Percentiles rank a stretch among this genome's conserved stretches.
Evolutionary conservation across 805 yeast genomes (phyloP).

Genomic region (Candida lessepsii): DNA sequence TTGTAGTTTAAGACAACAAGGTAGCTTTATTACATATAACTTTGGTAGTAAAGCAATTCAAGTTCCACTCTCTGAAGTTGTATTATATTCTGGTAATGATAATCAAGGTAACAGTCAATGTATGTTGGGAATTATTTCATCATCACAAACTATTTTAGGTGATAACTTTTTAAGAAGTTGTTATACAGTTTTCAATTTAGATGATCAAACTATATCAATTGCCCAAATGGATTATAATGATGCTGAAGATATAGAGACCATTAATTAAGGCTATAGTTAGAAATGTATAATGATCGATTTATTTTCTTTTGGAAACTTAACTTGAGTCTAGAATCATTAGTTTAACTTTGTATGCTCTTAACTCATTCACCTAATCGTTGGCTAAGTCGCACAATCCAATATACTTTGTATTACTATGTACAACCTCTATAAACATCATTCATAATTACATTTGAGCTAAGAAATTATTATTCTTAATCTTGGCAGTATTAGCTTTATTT

Average conservation of each 20-base stretch:
- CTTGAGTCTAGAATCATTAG: too few relatives aligned
- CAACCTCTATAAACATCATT: too few relatives aligned
- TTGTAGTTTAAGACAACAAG: constrained; percentile 15
- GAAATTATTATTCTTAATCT: constrained; percentile 78
- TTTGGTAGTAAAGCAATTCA: constrained; percentile 14
- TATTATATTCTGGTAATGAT: constrained; percentile 15
- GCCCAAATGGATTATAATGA: constrained; percentile 33
- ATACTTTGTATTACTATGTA: too few relatives aligned
- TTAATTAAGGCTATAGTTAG: constrained; percentile 14
- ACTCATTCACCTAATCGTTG: too few relatives aligned
- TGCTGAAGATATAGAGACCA: constrained; percentile 17
- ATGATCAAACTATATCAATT: constrained; percentile 53
- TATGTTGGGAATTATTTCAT: constrained; percentile 14
- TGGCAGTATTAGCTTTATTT: constrained; percentile 63
- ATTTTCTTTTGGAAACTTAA: too few relatives aligned
- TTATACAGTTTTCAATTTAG: constrained; percentile 64
- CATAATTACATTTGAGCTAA: constrained; percentile 49
- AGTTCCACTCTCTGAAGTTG: constrained; percentile 18
- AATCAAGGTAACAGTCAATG: constrained; percentile 14
- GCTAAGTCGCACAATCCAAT: too few relatives aligned
- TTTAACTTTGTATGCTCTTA: too few relatives aligned
- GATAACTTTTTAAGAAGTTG: constrained; percentile 63
- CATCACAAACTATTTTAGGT: constrained; percentile 43
- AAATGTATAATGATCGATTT: too few relatives aligned
- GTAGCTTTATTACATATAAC: constrained; percentile 12